Base-by-base conservation (phyloP, 805 yeast species). In the Hemisphaericaspora nanyangensis region DNA sequence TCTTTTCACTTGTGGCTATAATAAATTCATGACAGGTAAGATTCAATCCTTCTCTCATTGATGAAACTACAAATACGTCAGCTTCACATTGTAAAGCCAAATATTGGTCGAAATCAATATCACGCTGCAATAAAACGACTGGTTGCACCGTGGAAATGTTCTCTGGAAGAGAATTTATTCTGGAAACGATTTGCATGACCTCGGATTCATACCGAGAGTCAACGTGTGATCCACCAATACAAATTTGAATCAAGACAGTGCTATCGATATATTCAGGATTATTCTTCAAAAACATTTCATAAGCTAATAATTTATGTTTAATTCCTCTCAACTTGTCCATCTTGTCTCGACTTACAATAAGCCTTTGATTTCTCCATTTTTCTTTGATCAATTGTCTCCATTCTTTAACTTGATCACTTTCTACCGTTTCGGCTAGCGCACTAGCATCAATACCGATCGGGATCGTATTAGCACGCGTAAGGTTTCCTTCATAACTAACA, bases 1-100 rank as follows among this genome's bases (percentile, higher is more conserved):
- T 80, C 43, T 77, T 77, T 30, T 76, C 78, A 17, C 70, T 63
- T 1, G 93, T 77, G 18, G 95, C 85, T 39, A 82, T 82, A 30
- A 89, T 76, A 57, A 84, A 93, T 58, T 93, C 99, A 56, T 93
- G 99, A 50, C 96, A 91, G 0, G 98, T 90, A 54, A 93, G 70
- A 52, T 93, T 93, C 89, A 93, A 85, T 18, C 99, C 99, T 60
- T 93, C 99, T 56, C 99, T 80, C 72, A 91, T 76, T 1, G 96
- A 85, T 7, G 95, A 81, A 2, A 91, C 96, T 31, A 85, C 80
- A 54, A 93, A 93, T 1, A 79, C 70, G 48, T 87, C 95, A 1
- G 98, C 96, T 55, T 89, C 97, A 27, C 80, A 67, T 33, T 85
- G 74, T 35, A 93, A 65, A 0, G 96, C 98, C 42, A 93, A 60